Conservation (phyloP, 2,329 filamentous ascomycete species). For the Thelonectria rubi region DNA sequence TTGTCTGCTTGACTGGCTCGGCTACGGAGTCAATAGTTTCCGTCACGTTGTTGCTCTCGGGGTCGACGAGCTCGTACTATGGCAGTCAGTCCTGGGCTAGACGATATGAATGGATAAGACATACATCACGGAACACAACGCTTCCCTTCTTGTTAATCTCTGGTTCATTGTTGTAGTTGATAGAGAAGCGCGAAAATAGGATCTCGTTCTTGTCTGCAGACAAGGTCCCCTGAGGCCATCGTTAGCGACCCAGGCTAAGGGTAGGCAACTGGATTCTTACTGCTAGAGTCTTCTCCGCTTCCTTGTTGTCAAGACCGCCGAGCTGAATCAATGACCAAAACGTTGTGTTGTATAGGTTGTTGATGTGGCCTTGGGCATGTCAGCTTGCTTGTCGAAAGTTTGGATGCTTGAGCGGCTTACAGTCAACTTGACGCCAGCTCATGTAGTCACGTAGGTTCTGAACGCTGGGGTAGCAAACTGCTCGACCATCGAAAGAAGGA, state of each 20-base stretch:
- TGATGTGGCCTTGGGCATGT: slow-evolving; percentile 79
- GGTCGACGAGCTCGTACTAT: slow-evolving; percentile 77
- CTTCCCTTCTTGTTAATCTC: slow-evolving; percentile 95
- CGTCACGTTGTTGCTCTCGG: slow-evolving; percentile 56
- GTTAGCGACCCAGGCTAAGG: slow-evolving; percentile 29
- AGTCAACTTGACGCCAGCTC: slow-evolving; percentile 97
- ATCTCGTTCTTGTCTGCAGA: slow-evolving; percentile 96
- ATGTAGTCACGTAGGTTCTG: slow-evolving; percentile 91
- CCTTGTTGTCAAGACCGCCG: slow-evolving; percentile 77
- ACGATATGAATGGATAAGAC: slow-evolving; percentile 36
- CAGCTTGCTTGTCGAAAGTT: slow-evolving; percentile 13
- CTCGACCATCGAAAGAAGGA: slow-evolving; percentile 91
- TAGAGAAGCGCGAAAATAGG: slow-evolving; percentile 84
- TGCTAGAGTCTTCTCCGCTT: slow-evolving; percentile 83
- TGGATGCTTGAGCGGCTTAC: slow-evolving; percentile 59
- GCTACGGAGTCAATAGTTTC: slow-evolving; percentile 58
- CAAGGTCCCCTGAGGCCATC: slow-evolving; percentile 72
- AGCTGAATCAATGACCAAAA: slow-evolving; percentile 90
- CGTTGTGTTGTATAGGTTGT: slow-evolving; percentile 97
- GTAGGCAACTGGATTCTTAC: slow-evolving; percentile 53
- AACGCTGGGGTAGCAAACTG: slow-evolving; percentile 86
- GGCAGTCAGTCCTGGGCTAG: slow-evolving; percentile 35
- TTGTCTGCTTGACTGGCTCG: slow-evolving; percentile 70
- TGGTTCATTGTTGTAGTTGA: slow-evolving; percentile 97
- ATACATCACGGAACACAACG: slow-evolving; percentile 83